Evolutionary conservation across 148 eudicot species (phyloP), one percentile per base, ranked within the genome.

Genomic region (Chenopodium quinoa): DNA sequence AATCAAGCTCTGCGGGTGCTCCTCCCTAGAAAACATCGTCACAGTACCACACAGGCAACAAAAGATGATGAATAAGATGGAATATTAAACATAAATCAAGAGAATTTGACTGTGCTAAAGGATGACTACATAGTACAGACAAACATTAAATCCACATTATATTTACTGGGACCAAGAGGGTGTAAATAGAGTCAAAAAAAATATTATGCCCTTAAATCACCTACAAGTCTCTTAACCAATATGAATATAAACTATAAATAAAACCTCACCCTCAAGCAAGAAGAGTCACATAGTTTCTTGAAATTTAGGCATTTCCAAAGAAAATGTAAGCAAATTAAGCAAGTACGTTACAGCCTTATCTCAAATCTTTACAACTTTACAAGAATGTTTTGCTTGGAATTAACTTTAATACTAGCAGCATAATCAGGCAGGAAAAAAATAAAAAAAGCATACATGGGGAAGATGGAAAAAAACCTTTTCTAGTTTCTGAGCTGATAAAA

Each of bases 1-100:
- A 76, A 87, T 77, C 89, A 92, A 82, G 85, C 88, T 87, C 71
- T 70, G 86, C 75, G 90, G 90, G 79, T 95, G 94, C 27, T 89
- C 82, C 75, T 91, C 90, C 86, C 97, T 95, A 72, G 58, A 88
- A 81, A 76, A 71, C 65, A 81, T 75, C 62, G 50, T 48, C 79
- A 78, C 16, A 58, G 44, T 32, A 13, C 73, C 72, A 56, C 34
- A 82, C 79, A 85, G 27, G 25, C 37, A 82, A 1, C 56, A 12
- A 32, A 70, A 52, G 70, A 52, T 60, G 73, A 25, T 71, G 8
- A 23, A 37, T 3, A 40, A 11, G 16, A 63, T 13, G 37, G 50
- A 23, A 75, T 62, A 32, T n/a, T 13, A n/a, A 62, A 62, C 63
- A 58, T 19, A 9, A 23, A 40, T 32, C 8, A 4, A 52, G 23